Evolutionary conservation across 805 yeast species (phyloP), one percentile per base, ranked within the genome.

Genomic region (Schizosaccharomyces lindneri): DNA sequence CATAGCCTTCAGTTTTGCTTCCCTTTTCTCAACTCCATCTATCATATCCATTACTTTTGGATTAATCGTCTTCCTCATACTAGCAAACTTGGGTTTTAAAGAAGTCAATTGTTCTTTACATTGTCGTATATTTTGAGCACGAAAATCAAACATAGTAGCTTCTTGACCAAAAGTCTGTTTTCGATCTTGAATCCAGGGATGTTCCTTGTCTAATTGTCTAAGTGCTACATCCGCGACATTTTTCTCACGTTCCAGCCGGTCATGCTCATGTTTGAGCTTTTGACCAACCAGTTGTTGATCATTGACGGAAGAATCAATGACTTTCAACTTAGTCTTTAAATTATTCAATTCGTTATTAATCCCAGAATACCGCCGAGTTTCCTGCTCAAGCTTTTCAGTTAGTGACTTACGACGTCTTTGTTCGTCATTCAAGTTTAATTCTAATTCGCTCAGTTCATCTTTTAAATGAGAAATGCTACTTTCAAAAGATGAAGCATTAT

Each of bases 21-120:
- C 97, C 69, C 87, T 87, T 76, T 84, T 87, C 69, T 88, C 95
- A 32, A 87, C 94, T 65, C 82, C 87, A 67, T 88, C 96, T 64
- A 87, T 86, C 85, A 85, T 85, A 67, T 82, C 82, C 95, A 85
- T 85, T 64, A 87, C 87, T 68, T 88, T 85, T 2, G 84, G 77
- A 67, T 88, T 87, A 19, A 89, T 95, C 65, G 83, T 86, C 62
- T 87, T 78, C 72, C 79, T 84, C 85, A 90, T 81, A 4, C 79
- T 79, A 62, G 80, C 77, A 67, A 81, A 80, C 64, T 81, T 77
- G 41, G 78, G 84, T 21, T 77, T 73, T 65, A 87, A 76, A 59
- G 78, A 76, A 13, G 72, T 72, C 51, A 82, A 78, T 64, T 83
- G 79, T 27, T 76, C 78, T 64, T 81, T 79, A 65, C 83, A 78